Evolutionary conservation across 2,329 filamentous ascomycete species (phyloP), one percentile per base, ranked within the genome.

Genomic region (Massarina eburnea): DNA sequence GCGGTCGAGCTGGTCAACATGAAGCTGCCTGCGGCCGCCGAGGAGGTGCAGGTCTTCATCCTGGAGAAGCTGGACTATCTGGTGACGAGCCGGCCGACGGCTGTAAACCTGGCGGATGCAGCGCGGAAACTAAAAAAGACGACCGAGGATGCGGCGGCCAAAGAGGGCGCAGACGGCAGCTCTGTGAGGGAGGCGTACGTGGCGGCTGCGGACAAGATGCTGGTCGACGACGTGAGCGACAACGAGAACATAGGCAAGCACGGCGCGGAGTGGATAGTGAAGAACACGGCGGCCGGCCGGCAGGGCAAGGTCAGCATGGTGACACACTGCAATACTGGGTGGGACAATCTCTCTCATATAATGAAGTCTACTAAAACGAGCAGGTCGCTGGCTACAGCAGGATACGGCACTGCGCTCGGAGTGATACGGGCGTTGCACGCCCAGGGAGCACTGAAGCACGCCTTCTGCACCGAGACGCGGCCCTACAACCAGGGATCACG

Each of bases 281-380:
- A 78, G 32, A 82, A 89, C 58, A 62, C 71, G 37, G 71, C 56
- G 71, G 78, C 66, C 66, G 77, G 52, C 68, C 79, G 54, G 61
- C 77, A 66, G 61, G 76, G 72, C 58, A 76, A 78, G 54, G 74
- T 96, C 38, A 89, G 89, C n/a, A 86, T 99, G 34, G 74, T 99
- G 56, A 99, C 94, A 9, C 95, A 99, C 72, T 99, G 94, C 78
- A 99, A 99, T 71, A 99, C 94, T 18, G 94, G 94, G 84, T 87
- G 77, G 51, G 58, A 45, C 18, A 21, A 4, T 17, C 36, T 37
- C 22, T 20, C 22, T 15, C 9, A 22, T 33, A 22, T 35, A 29
- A 14, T 27, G 41, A 35, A 43, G 18, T 8, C 30, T 48, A 43
- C 59, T 71, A 52, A 71, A 43, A 24, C 18, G 26, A 27, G 17